Base-by-base conservation (phyloP, 2,329 filamentous ascomycete genomes). In the Trichothecium sympodiale region DNA sequence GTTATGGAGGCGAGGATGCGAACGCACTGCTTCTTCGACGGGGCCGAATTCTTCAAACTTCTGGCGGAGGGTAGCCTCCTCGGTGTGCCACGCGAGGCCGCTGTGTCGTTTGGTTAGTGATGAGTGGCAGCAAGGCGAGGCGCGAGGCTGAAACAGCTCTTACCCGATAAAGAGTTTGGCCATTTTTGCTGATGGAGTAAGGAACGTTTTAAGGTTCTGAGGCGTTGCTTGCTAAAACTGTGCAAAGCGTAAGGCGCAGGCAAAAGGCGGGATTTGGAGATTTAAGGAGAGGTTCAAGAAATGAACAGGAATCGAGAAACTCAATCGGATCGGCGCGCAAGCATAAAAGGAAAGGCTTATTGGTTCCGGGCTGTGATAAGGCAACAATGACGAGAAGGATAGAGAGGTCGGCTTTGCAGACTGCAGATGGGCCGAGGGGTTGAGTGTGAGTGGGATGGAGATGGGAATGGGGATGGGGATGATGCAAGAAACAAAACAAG, bases 71-170 rank as follows among this genome's bases (percentile, higher is more conserved):
- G 84, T 87, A 31, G 66, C 64, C 64, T 96, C 89, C 61, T 93
- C 87, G 45, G 91, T 98, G 68, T 95, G 88, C 91, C 91, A 98
- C 54, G 91, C 86, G 49, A 98, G 86, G 73, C 91, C 91, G 56
- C 89, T 94, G 29, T 18, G 17, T 17, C n/a, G 18, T 14, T 13
- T 8, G 10, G 17, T 25, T 18, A 20, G 16, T 26, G 15, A 33
- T 31, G 27, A 15, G 14, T 36, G 35, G 26, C 28, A 35, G 29
- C 13, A 26, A 26, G 16, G 25, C 17, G 28, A 32, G 32, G 36
- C n/a, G 15, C 12, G 12, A n/a, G 23, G 15, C 15, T 10, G 23
- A 15, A 29, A 15, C 4, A 10, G 36, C 35, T 56, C 81, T 67
- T 71, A 94, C 87, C 87, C 87, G 60, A 94, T 85, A 60, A 95